A percentile compares a stretch with the other conserved stretches of the same genome.
These are phyloP conservation scores for Rubus idaeus DNA, from an alignment of 306 rosid genomes.

Conservation along the genomic window DNA sequence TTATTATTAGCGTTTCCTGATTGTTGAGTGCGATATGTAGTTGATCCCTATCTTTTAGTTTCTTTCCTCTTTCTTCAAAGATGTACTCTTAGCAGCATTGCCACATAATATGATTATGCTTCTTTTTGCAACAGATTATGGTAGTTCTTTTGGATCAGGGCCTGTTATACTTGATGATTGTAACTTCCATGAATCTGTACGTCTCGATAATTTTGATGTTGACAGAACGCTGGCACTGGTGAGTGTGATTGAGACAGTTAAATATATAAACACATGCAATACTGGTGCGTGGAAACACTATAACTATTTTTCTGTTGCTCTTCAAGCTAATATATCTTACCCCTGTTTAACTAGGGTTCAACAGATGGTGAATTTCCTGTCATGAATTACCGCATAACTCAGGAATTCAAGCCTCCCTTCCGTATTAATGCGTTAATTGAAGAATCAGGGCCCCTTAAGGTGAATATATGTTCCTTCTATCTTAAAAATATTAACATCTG, in stretches of 20 bases:
- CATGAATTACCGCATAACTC: slow-evolving; percentile 94
- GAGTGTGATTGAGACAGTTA: slow-evolving; percentile 28
- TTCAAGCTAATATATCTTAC: slow-evolving; percentile 21
- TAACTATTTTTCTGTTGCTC: slow-evolving; percentile 7
- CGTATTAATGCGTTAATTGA: slow-evolving; percentile 76
- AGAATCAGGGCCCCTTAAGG: slow-evolving; percentile 80
- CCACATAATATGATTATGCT: slow-evolving; percentile 19
- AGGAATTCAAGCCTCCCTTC: slow-evolving; percentile 86
- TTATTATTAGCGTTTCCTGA: neutral
- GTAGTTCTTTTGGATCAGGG: slow-evolving; percentile 61
- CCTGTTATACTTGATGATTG: slow-evolving; percentile 85
- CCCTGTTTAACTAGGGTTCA: slow-evolving; percentile 58
- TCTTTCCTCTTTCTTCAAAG: neutral
- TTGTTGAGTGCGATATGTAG: slow-evolving; percentile 18
- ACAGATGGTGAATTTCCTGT: slow-evolving; percentile 93
- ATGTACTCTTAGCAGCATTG: neutral
- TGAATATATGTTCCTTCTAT: slow-evolving; percentile 31
- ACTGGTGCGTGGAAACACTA: neutral
- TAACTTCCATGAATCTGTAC: slow-evolving; percentile 95
- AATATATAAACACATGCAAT: slow-evolving; percentile 6
- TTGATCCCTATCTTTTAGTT: slow-evolving; percentile 1
- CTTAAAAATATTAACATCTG: slow-evolving; percentile 12
- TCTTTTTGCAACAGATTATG: slow-evolving; percentile 57
- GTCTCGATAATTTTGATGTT: slow-evolving; percentile 71
- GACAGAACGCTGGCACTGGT: slow-evolving; percentile 85